A percentile compares a stretch with the other conserved stretches of the same genome.
phyloP scores from a whole-genome alignment of 139 green algal species.

The Chara braunii region DNA sequence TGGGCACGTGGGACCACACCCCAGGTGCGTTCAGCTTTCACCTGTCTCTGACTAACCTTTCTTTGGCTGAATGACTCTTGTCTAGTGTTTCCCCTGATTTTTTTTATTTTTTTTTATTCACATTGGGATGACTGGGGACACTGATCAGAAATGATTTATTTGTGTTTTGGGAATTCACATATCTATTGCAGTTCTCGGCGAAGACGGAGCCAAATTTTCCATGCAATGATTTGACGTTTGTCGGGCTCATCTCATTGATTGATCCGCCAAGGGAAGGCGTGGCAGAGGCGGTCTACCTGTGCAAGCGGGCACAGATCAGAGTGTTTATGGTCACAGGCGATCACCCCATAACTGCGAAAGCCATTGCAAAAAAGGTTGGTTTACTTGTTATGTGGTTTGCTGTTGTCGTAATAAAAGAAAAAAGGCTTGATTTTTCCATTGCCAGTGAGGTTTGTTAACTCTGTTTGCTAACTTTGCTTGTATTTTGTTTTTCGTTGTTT shows the following conservation, averaged over 20 bases:
- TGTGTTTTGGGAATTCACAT: no score
- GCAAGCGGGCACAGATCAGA: slow-evolving; percentile 48
- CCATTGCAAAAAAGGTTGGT: slow-evolving; percentile 50
- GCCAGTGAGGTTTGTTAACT: no score
- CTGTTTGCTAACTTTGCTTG: background rate
- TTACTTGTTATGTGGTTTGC: slow-evolving; percentile 28
- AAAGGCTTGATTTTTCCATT: no score
- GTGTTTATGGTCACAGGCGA: slow-evolving; percentile 78
- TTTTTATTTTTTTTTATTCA: no score
- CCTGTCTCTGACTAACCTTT: no score
- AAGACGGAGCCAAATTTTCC: slow-evolving; percentile 63
- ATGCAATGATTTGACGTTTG: slow-evolving; percentile 54
- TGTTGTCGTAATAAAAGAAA: slow-evolving; percentile 40
- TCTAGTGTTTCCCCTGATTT: no score
- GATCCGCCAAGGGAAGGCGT: slow-evolving; percentile 70
- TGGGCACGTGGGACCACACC: no score
- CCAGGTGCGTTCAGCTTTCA: no score
- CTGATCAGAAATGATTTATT: no score
- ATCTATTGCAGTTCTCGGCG: slow-evolving; percentile 28
- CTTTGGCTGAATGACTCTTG: no score
- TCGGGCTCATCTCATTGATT: slow-evolving; percentile 67
- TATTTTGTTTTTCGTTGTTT: no score
- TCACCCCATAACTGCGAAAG: slow-evolving; percentile 64
- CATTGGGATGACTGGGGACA: no score
- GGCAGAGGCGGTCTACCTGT: slow-evolving; percentile 59